These are phyloP conservation scores for Cercospora canescens DNA, from an alignment of 2,329 filamentous ascomycete species.

Conservation along the genomic window DNA sequence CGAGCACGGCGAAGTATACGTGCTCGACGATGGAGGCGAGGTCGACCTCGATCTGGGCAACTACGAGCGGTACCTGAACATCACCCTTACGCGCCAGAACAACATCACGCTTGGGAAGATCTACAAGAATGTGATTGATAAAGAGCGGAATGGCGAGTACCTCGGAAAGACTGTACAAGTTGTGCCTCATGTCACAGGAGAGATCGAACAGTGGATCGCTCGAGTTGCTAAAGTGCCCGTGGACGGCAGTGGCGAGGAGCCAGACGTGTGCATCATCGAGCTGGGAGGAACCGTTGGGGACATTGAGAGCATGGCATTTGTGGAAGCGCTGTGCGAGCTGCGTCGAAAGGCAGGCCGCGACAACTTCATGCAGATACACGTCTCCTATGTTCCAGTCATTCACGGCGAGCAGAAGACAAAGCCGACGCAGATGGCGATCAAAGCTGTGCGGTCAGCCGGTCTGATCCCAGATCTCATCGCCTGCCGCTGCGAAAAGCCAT, in stretches of 20 bases:
- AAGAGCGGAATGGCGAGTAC: constrained; percentile 72
- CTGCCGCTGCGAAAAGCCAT: constrained; percentile 79
- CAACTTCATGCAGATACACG: constrained; percentile 87
- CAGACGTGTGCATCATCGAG: constrained; percentile 89
- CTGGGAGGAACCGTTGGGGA: constrained; percentile 72
- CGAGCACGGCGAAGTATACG: constrained; percentile 86
- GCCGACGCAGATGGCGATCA: constrained; percentile 89
- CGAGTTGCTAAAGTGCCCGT: constrained; percentile 82
- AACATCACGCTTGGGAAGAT: constrained; percentile 99
- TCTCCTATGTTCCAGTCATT: constrained; percentile 80
- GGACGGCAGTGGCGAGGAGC: constrained; percentile 77
- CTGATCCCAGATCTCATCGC: constrained; percentile 70
- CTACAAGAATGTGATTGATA: constrained; percentile 83
- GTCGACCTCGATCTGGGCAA: constrained; percentile 74
- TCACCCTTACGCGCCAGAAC: constrained; percentile 79
- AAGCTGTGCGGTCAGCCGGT: constrained; percentile 78
- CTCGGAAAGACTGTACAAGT: constrained; percentile 88
- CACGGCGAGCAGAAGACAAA: constrained; percentile 89
- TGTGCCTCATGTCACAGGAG: constrained; percentile 88
- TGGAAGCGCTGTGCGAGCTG: constrained; percentile 82
- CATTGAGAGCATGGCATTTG: constrained; percentile 83
- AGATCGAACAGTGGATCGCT: constrained; percentile 90
- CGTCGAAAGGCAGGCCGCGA: constrained; percentile 68
- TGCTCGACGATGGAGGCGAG: constrained; percentile 80
- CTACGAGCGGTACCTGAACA: constrained; percentile 78